Evolutionary conservation across 345 rosid species (phyloP).

Genomic region (Eucalyptus sideroxylon): DNA sequence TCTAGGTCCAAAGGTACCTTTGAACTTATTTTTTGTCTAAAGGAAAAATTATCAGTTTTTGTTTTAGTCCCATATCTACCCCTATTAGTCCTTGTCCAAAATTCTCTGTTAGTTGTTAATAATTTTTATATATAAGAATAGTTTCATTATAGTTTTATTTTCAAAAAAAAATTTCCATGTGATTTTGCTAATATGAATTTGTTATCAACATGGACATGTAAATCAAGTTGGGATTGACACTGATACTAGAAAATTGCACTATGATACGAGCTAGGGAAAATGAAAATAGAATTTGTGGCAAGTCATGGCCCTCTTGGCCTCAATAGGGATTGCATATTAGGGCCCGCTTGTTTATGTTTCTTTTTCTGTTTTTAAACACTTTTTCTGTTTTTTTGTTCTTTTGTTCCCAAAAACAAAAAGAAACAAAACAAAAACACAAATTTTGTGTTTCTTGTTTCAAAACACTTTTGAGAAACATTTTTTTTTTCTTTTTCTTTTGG

Average conservation of each 20-base stretch:
- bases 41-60: background rate
- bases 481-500: too few relatives aligned
- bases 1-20: background rate
- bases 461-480: too few relatives aligned
- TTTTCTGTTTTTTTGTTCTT: too few relatives aligned
- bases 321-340: too few relatives aligned
- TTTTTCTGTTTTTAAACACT: too few relatives aligned
- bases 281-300: too few relatives aligned
- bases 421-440: too few relatives aligned
- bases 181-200: background rate
- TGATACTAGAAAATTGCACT: too few relatives aligned
- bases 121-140: background rate
- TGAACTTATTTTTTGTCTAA: background rate
- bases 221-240: background rate
- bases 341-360: too few relatives aligned
- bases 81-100: background rate
- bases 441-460: too few relatives aligned
- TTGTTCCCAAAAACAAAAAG: too few relatives aligned
- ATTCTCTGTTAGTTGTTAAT: background rate
- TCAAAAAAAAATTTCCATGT: background rate
- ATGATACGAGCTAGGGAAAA: too few relatives aligned
- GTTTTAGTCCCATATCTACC: background rate
- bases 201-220: background rate
- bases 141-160: background rate
- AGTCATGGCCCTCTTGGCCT: fast-evolving